phyloP scores from a whole-genome alignment of 1,284 basidiomycete genomes.

The Sporisorium scitamineum region DNA sequence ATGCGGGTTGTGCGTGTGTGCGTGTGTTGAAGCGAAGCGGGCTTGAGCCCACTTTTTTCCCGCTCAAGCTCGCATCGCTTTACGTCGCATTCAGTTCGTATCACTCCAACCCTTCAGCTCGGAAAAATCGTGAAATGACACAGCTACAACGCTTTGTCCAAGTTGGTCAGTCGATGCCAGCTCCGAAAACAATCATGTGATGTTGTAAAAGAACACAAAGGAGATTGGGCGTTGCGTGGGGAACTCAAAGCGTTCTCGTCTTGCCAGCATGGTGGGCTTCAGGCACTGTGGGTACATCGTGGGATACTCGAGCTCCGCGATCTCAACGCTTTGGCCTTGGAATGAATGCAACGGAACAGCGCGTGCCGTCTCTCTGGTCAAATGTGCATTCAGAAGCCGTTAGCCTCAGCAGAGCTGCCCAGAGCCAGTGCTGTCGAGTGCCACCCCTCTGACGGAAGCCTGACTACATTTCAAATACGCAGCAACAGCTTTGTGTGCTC shows the following conservation, averaged over 20 bases:
- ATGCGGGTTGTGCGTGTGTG: background rate
- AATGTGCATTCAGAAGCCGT: too few species aligned
- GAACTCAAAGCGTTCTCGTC: background rate
- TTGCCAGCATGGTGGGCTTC: background rate
- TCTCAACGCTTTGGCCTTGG: background rate
- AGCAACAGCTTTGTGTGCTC: background rate
- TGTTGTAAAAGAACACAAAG: background rate
- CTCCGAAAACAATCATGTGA: background rate
- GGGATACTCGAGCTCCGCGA: background rate
- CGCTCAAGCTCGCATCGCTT: constrained; percentile 12
- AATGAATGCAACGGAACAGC: background rate
- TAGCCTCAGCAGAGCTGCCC: too few species aligned
- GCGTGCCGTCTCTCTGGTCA: too few species aligned
- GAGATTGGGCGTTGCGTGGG: background rate
- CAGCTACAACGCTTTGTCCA: background rate
- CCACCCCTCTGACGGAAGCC: too few species aligned
- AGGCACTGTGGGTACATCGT: background rate
- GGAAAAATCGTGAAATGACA: background rate
- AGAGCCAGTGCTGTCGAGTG: too few species aligned
- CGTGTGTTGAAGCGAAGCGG: background rate
- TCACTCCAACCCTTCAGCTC: background rate
- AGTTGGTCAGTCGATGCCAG: background rate
- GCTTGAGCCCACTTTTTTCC: background rate
- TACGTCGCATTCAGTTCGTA: constrained; percentile 1
- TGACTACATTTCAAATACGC: too few species aligned